These are phyloP conservation scores for Stephania japonica DNA, from an alignment of 164 flowering plant species.

Conservation along the genomic window DNA sequence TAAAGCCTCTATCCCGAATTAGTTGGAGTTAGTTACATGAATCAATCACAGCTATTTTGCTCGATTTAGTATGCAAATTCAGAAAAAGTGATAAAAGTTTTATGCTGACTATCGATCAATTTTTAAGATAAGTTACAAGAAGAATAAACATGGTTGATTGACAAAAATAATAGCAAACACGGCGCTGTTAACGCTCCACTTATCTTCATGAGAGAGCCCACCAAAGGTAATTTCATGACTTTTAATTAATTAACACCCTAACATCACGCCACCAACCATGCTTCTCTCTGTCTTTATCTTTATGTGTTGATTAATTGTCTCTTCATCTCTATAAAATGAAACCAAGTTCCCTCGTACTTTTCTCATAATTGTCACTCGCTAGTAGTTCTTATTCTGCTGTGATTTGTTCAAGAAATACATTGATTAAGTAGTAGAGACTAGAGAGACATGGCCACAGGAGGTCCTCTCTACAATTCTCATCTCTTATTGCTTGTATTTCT, in stretches of 20 bases:
- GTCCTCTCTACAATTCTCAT: background rate
- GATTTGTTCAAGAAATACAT: too few species aligned
- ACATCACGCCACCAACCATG: background rate
- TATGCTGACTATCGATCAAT: too few species aligned
- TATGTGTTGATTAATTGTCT: background rate
- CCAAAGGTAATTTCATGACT: background rate
- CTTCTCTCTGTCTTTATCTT: too few species aligned
- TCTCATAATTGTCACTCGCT: background rate
- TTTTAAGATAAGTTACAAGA: too few species aligned
- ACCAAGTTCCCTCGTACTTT: background rate
- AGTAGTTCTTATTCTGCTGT: background rate
- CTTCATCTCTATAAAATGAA: background rate
- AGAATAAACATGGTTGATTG: background rate
- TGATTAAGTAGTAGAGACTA: too few species aligned
- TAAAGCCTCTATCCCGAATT: too few species aligned
- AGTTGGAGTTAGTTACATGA: too few species aligned
- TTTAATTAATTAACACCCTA: background rate
- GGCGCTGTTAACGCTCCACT: background rate
- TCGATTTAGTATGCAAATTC: too few species aligned
- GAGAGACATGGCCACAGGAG: background rate
- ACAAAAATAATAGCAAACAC: background rate
- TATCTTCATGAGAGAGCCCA: background rate
- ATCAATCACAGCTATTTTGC: too few species aligned
- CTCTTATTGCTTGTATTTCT: background rate
- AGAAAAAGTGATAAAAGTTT: too few species aligned